Base-by-base conservation (phyloP, 2,329 filamentous ascomycete genomes). In the Aureobasidium mangrovei region DNA sequence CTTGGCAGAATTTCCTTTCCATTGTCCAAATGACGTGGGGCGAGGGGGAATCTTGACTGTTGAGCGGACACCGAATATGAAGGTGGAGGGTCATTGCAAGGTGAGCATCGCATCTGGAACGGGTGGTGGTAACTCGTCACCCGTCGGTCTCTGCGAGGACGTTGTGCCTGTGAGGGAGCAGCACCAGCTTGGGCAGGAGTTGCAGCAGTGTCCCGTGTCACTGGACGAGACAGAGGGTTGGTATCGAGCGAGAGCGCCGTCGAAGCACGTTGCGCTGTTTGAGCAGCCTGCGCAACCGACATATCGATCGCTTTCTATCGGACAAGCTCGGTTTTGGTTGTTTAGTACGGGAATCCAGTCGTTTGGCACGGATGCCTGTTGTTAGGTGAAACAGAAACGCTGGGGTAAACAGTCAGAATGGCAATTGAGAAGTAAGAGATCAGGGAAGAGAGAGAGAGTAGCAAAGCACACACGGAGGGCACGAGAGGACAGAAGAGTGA, bases 91-190 rank as follows among this genome's bases (percentile, higher is more conserved):
- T 68, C 66, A 45, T 58, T 60, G 4, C 61, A 59, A 3, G 61
- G 55, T 18, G 61, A 53, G 58, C 65, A 68, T 10, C 58, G 54
- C 2, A 66, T 67, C 48, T 67, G 66, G 57, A 69, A 70, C 27
- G 58, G 43, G 53, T 66, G 66, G 62, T 65, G 64, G 54, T 70
- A 62, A 49, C 67, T 69, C 8, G 57, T 59, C 41, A 56, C 57
- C 12, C 49, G 39, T 36, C 40, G 40, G 31, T 39, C 39, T 10
- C 8, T 6, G 26, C 40, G 49, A 7, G 49, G 49, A 9, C 40
- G 49, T 1, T n/a, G 26, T 29, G 31, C 49, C 36, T 43, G 49
- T 38, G 26, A 18, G 18, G 18, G 18, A 18, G 18, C 12, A 26
- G 10, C 28, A 5, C 42, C 38, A 7, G 41, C 24, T 28, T 51